Base-by-base conservation (phyloP, 306 rosid genomes). In the Prunus campanulata region DNA sequence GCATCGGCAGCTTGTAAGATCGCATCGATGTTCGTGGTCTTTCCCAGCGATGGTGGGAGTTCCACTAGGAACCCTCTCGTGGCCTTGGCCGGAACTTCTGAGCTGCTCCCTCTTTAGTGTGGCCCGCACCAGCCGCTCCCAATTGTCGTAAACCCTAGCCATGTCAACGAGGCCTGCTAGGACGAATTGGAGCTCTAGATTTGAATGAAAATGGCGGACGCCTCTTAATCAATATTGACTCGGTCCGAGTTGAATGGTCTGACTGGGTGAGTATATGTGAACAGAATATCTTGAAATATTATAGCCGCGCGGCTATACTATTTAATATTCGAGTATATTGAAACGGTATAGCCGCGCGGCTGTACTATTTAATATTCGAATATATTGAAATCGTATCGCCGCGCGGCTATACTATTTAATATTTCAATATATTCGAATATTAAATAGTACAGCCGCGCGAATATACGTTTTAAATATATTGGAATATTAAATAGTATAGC, bases 1-100 rank as follows among this genome's bases (percentile, higher is more conserved):
- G 87, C 97, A 84, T 95, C 97, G 27, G 97, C 98, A 11, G 98
- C 97, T 46, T 85, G 97, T 55, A 95, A 82, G 80, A 95, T 95
- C 61, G 89, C 83, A 47, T 95, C 97, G 74, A 95, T 75, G 80
- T 95, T 89, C 3, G 95, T 89, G 5, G 86, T 74, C 70, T 80
- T 87, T 51, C 87, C 91, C 3, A 92, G 96, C 19, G 97, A 95
- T 4, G 93, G 86, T 1, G 97, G 97, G 62, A 95, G 92, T 90
- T 46, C 97, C 98, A 25, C 89, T 87, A 3, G 91, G 81, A 1
- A 72, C 80, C 66, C 97, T 83, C 42, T 35, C 87, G 14, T 85
- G 92, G 11, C 93, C 97, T 59, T 78, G 88, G 24, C 96, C 96
- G 12, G 90, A 86, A 76, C 77, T 86, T 56, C 97, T 83, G 39